Percentiles rank a stretch among this genome's conserved stretches.
phyloP scores from a whole-genome alignment of 306 rosid species.

The Medicago ruthenica region DNA sequence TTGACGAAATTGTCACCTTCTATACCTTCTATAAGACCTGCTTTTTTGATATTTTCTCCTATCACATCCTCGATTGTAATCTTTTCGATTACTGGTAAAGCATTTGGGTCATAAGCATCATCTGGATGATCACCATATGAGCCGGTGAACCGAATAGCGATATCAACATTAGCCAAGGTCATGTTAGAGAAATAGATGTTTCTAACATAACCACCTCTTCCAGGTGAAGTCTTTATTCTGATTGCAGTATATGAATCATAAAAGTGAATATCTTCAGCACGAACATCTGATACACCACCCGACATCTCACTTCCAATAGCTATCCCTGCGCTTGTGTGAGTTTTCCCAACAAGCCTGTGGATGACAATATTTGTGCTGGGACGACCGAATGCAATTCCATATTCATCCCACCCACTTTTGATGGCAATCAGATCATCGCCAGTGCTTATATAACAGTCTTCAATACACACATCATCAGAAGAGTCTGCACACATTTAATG shows the following conservation, averaged over 20 bases:
- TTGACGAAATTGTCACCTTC: slow-evolving; percentile 62
- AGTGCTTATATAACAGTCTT: slow-evolving; percentile 81
- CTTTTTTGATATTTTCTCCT: slow-evolving; percentile 59
- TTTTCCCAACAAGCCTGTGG: slow-evolving; percentile 58
- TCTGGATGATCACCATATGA: slow-evolving; percentile 79
- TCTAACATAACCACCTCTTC: slow-evolving; percentile 86
- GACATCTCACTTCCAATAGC: slow-evolving; percentile 92
- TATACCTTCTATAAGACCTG: slow-evolving; percentile 76
- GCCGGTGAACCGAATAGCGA: slow-evolving; percentile 72
- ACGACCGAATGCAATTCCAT: slow-evolving; percentile 69
- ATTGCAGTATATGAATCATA: slow-evolving; percentile 57
- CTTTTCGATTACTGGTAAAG: slow-evolving; percentile 63
- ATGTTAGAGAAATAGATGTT: slow-evolving; percentile 64
- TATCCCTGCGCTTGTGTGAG: slow-evolving; percentile 67
- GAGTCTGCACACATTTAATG: slow-evolving; percentile 62
- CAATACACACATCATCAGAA: slow-evolving; percentile 73
- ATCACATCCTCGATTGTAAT: slow-evolving; percentile 63
- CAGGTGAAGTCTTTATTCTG: slow-evolving; percentile 78
- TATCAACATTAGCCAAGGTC: slow-evolving; percentile 59
- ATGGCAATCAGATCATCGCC: slow-evolving; percentile 85
- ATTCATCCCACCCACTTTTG: slow-evolving; percentile 91
- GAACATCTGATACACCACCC: slow-evolving; percentile 77
- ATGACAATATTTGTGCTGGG: slow-evolving; percentile 70
- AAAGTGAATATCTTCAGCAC: slow-evolving; percentile 62
- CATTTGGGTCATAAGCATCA: slow-evolving; percentile 59